Conservation (phyloP, 2,329 filamentous ascomycete species). For the Teratosphaeria viscida region DNA sequence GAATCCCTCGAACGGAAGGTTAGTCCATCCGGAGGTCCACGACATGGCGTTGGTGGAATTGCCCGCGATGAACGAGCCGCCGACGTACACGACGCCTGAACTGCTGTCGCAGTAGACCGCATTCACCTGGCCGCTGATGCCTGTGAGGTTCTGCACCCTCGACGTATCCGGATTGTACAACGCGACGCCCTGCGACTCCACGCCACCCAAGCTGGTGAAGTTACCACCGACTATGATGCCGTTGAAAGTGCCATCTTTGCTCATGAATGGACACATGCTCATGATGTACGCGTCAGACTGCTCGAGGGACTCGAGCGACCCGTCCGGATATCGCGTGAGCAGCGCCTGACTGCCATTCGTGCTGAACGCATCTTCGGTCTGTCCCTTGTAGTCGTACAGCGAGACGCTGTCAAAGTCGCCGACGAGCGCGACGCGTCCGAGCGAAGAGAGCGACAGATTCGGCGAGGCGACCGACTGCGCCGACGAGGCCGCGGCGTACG, state of each 20-base stretch:
- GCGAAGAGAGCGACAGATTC: conserved; percentile 64
- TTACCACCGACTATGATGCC: conserved; percentile 84
- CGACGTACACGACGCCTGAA: conserved; percentile 75
- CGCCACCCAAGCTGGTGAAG: conserved; percentile 75
- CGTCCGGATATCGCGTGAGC: conserved; percentile 73
- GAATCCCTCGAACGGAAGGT: conserved; percentile 84
- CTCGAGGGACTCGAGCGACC: conserved; percentile 63
- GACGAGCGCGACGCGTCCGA: conserved; percentile 75
- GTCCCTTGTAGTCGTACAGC: conserved; percentile 73
- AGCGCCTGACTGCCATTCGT: conserved; percentile 74
- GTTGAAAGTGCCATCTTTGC: conserved; percentile 54
- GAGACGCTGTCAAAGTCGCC: conserved; percentile 90
- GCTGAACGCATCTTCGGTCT: conserved; percentile 56
- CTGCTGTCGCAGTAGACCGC: conserved; percentile 72
- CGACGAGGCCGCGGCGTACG: conserved; percentile 7
- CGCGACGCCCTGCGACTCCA: conserved; percentile 67
- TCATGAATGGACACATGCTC: conserved; percentile 73
- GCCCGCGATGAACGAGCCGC: conserved; percentile 68
- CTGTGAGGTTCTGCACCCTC: conserved; percentile 62
- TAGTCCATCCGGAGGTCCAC: conserved; percentile 67
- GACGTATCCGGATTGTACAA: conserved; percentile 66
- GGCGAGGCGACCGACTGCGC: conserved; percentile 44
- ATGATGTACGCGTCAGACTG: conserved; percentile 77
- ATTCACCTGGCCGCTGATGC: conserved; percentile 72
- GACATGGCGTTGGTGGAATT: conserved; percentile 86